Base-by-base conservation (phyloP, 805 yeast species). In the Cyberlindnera americana region DNA sequence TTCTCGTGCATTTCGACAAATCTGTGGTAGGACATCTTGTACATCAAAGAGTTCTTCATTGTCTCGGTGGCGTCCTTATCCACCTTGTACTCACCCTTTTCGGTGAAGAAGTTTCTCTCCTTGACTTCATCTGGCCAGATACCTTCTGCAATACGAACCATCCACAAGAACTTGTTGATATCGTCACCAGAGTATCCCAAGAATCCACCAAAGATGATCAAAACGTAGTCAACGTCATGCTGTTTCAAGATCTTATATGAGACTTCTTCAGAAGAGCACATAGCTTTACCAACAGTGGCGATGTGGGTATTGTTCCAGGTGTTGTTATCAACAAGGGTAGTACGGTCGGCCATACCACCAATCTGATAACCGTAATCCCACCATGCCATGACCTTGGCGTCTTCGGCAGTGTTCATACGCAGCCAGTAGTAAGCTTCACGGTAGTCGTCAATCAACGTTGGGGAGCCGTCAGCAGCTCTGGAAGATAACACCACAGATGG, bases 311-410 rank as follows among this genome's bases (percentile, higher is more conserved):
- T 93, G 64, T 93, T 93, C 99, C 99, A 93, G 10, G 99, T 93
- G 68, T 93, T 93, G 75, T 93, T 93, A 65, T 93, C 99, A 28
- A 95, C 99, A 53, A 93, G 73, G 6, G 99, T 93, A 49, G 98
- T 91, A 60, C 99, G 79, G 66, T 93, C 99, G 33, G 99, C 99
- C 98, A 93, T 93, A 48, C 99, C 99, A 54, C 99, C 99, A 57
- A 93, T 93, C 70, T 93, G 99, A 66, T 93, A 93, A 40, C 99
- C 99, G 60, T 95, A 95, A 70, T 95, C 99, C 99, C 99, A 93
- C 99, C 99, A 93, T 10, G 97, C 83, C 83, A 95, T 88, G 46
- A 93, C 84, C 64, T 86, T 90, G 25, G 97, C 85, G 61, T 93
- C 98, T 61, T 93, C 96, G 3, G 85, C 80, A 1, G 99, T 93